Evolutionary conservation across 306 rosid genomes (phyloP).

Genomic region (Medicago truncatula): MtrunA17r5.0-ANR NC_053046.1:31886501-31887000

Average conservation of each 20-base stretch:
- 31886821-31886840: conserved; percentile 25
- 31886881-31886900: not conserved
- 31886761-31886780: not conserved
- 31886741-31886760: conserved; percentile 28
- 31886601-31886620: conserved; percentile 31
- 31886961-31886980: not conserved
- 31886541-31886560: conserved; percentile 81
- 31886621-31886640: conserved; percentile 38
- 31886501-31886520: conserved; percentile 92
- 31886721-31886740: conserved; percentile 55
- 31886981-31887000: not conserved
- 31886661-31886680: conserved; percentile 98
- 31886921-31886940: conserved; percentile 6
- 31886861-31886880: not conserved
- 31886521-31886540: conserved; percentile 89
- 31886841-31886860: not conserved
- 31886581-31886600: conserved; percentile 37
- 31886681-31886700: conserved; percentile 99
- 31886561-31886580: conserved; percentile 58
- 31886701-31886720: conserved; percentile 94
- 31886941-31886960: not conserved
- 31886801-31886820: conserved; percentile 9
- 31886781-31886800: conserved; percentile 30
- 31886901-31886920: conserved; percentile 7
- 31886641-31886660: conserved; percentile 93